Base-by-base conservation (phyloP, 495 filamentous ascomycete genomes). In the Oleoguttula mirabilis region DNA sequence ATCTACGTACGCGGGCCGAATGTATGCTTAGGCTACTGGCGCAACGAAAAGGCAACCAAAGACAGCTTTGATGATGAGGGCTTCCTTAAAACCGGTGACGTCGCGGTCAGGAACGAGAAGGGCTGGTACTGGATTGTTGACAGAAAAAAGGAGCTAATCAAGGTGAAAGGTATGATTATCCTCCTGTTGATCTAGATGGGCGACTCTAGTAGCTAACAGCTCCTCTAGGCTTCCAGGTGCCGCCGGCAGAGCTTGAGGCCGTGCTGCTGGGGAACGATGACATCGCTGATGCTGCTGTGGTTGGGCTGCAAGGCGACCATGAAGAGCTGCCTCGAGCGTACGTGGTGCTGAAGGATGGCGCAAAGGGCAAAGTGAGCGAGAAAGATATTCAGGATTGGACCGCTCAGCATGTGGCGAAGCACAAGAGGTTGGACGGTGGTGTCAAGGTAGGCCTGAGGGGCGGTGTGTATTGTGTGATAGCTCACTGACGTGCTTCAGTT, bases 191-290 rank as follows among this genome's bases (percentile, higher is more conserved):
- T 39, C 36, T 5, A 10, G 17, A 19, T 10, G 7, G 8, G 6
- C 20, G n/a, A 39, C n/a, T n/a, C n/a, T n/a, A n/a, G n/a, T n/a
- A n/a, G n/a, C n/a, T n/a, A n/a, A n/a, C n/a, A n/a, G n/a, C n/a
- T n/a, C n/a, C n/a, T n/a, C n/a, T n/a, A n/a, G n/a, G n/a, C n/a
- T 28, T 28, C 25, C 23, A 41, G 10, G 65, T 71, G 11, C 55
- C 63, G 15, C 68, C 67, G 4, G 66, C 68, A 2, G 68, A 72
- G 50, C 50, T 72, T 1, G 68, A 71, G 45, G 64, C 61, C 0
- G 41, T 66, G n/a, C 55, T 70, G 8, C 50, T 68, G 12, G 55
- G 58, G 39, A 53, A 65, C 48, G 57, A 61, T 15, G 52, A 49
- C 3, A 50, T 71, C 24, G 60, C 56, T 11, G 68, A 71, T 55